Evolutionary conservation across 345 rosid species (phyloP), one percentile per base, ranked within the genome.

Genomic region (Raphanus sativus): DNA sequence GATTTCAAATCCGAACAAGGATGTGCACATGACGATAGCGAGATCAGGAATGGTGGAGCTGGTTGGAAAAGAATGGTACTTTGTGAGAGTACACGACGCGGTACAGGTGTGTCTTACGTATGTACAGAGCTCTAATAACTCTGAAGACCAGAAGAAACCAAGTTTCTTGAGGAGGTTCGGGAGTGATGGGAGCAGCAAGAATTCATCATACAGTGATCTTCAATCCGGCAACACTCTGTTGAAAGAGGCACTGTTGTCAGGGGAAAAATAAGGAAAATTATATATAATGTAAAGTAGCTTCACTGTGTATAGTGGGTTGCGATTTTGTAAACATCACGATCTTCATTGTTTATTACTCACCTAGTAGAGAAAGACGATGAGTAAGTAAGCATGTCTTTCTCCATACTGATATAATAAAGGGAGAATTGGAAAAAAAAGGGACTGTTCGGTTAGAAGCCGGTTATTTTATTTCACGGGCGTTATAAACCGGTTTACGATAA

Each of bases 11-110:
- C 99, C 93, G 17, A 92, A 92, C 83, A 86, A 84, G 61, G 96
- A 88, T 25, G 97, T 91, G 62, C 88, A 92, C 11, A 81, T 91
- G 78, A 92, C 89, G 29, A 77, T 95, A 74, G 83, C 96, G 50
- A 95, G 84, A 81, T 81, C 99, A 45, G 97, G 91, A 50, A 71
- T 88, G 24, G 89, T 92, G 9, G 94, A 91, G 30, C 85, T 87
- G 36, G 86, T 95, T 28, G 98, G 99, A 3, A 92, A 95, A 75
- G 97, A 95, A 61, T 91, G 99, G 97, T 88, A 76, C 88, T 95
- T 89, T 56, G 99, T 95, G 54, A 84, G 99, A 70, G 93, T 91
- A 11, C 98, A 95, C 8, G 99, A 95, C 69, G 97, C 97, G 0
- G 99, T 95, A 29, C 99, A 92, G 81, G 92, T 95, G 42, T 92